Evolutionary conservation across 2,329 filamentous ascomycete species (phyloP).

Genomic region (Clathrospora elynae): DNA sequence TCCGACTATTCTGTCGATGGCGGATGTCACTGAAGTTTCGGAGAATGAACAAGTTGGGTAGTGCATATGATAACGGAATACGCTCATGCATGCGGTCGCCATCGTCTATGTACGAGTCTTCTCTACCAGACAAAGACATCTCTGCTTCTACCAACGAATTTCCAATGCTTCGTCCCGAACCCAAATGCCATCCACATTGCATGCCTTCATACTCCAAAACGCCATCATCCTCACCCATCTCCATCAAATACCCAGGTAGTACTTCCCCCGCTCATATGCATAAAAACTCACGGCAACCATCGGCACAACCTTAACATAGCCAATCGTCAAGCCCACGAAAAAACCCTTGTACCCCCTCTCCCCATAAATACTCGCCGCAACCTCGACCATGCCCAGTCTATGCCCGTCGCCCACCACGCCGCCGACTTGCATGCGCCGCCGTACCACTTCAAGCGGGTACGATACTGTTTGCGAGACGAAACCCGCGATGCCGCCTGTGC

Average conservation of each 20-base stretch:
- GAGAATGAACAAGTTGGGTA: no score
- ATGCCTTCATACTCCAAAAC: not conserved
- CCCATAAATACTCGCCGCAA: slow-evolving; percentile 71
- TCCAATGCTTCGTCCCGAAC: no score
- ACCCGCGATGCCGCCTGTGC: slow-evolving; percentile 82
- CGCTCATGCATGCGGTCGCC: no score
- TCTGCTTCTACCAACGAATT: no score
- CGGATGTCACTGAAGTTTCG: no score
- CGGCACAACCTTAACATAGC: slow-evolving; percentile 91
- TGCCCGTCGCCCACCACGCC: slow-evolving; percentile 91
- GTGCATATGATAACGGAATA: no score
- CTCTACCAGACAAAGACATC: no score
- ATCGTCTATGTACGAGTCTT: no score
- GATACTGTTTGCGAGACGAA: slow-evolving; percentile 88
- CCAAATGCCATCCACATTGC: no score
- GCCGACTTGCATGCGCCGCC: slow-evolving; percentile 93
- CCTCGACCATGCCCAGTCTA: slow-evolving; percentile 77
- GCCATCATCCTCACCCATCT: not conserved
- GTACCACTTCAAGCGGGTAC: slow-evolving; percentile 91
- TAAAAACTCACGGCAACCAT: slow-evolving; percentile 78
- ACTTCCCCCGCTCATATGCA: slow-evolving; percentile 69
- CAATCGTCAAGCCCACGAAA: slow-evolving; percentile 91
- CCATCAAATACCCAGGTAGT: slow-evolving; percentile 57
- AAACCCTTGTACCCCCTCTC: slow-evolving; percentile 82
- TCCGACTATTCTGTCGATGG: no score